A percentile compares a stretch with the other conserved stretches of the same genome.
Conservation (phyloP, 768 basidiomycete genomes). For the Clitopilus passeckerianus region DNA sequence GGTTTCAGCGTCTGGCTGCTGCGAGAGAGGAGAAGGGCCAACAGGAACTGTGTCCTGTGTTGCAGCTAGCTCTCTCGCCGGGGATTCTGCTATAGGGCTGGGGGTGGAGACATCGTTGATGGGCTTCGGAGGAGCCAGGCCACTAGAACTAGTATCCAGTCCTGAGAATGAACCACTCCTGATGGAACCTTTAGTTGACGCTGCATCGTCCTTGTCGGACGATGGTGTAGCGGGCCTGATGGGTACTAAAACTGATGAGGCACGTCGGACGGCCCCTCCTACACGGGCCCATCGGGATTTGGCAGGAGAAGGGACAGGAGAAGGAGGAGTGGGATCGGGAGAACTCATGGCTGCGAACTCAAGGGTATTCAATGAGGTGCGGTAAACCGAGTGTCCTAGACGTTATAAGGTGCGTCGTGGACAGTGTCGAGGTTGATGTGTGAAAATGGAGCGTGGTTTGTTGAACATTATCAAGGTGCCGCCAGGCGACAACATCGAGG, state of each 20-base stretch:
- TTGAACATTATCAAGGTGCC: constrained; percentile 29
- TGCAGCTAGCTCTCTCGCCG: constrained; percentile 50
- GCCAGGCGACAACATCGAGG: constrained; percentile 43
- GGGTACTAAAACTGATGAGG: constrained; percentile 50
- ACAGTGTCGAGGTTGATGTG: constrained; percentile 8
- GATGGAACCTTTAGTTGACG: constrained; percentile 21
- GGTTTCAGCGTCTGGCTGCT: constrained; percentile 9
- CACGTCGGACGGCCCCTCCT: constrained; percentile 54
- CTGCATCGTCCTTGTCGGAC: constrained; percentile 19
- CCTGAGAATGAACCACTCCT: constrained; percentile 2
- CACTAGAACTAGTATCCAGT: constrained; percentile 6
- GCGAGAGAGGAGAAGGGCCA: constrained; percentile 40
- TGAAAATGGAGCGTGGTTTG: constrained; percentile 11
- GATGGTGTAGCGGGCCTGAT: constrained; percentile 25
- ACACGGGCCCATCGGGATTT: constrained; percentile 56
- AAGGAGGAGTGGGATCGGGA: constrained; percentile 3
- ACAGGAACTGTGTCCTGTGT: constrained; percentile 21
- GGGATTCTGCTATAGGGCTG: constrained; percentile 70
- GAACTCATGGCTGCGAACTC: constrained; percentile 3
- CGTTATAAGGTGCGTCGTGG: not conserved
- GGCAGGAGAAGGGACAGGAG: constrained; percentile 21
- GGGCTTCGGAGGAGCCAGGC: constrained; percentile 18
- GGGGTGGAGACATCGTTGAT: constrained; percentile 27
- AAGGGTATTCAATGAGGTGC: constrained; percentile 11
- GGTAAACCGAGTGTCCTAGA: constrained; percentile 1